Conservation (phyloP, 2,329 filamentous ascomycete species). For the Mariannaea elegans region DNA sequence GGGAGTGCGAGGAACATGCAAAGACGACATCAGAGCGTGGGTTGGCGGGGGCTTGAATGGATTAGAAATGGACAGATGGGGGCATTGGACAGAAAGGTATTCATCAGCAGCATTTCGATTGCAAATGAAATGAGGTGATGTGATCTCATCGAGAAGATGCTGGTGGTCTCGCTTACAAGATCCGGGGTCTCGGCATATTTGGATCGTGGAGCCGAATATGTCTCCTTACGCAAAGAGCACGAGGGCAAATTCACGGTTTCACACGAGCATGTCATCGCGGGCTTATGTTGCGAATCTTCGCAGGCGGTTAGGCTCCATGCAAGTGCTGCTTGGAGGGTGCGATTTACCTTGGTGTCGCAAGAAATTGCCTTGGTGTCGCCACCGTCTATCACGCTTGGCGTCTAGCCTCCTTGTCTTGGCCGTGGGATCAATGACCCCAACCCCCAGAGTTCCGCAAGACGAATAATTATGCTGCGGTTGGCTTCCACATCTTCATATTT, state of each 20-base stretch:
- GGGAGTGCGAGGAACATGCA: constrained; percentile 1
- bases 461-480: no score
- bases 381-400: constrained; percentile 17
- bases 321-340: neutral
- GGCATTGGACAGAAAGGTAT: neutral
- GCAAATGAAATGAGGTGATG: constrained; percentile 11
- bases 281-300: constrained; percentile 31
- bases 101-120: constrained; percentile 3
- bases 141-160: constrained; percentile 29
- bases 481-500: no score
- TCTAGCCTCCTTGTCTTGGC: constrained; percentile 4
- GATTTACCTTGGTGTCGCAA: constrained; percentile 24
- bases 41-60: constrained; percentile 13
- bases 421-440: neutral
- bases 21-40: neutral
- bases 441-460: neutral
- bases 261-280: constrained; percentile 39
- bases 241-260: constrained; percentile 19
- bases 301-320: constrained; percentile 3
- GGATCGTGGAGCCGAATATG: constrained; percentile 15
- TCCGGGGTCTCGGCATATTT: constrained; percentile 17
- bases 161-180: constrained; percentile 12
- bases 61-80: constrained; percentile 33
- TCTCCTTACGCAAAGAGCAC: constrained; percentile 30
- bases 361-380: constrained; percentile 18